Evolutionary conservation across 2,329 filamentous ascomycete species (phyloP).

Genomic region (Knufia petricola): DNA sequence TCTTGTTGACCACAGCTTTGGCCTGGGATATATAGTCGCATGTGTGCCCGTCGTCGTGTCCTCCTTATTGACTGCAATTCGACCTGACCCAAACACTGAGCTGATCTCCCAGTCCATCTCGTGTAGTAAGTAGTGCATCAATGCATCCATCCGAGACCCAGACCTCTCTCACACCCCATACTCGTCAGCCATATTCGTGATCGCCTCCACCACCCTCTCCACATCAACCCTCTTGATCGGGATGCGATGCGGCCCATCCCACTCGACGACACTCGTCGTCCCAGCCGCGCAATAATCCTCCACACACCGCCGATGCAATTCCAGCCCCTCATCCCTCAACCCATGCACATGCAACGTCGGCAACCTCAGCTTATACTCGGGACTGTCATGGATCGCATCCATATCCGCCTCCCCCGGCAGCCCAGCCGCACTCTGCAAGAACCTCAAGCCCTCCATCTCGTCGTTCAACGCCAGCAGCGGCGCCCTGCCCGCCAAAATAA

Average conservation of each 20-base stretch:
- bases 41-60: too few species aligned
- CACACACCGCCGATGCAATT: conserved; percentile 48
- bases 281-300: conserved; percentile 50
- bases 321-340: conserved; percentile 48
- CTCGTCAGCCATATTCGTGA: conserved; percentile 43
- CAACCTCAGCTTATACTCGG: conserved; percentile 41
- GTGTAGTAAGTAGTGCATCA: too few species aligned
- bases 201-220: conserved; percentile 43
- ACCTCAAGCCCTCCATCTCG: conserved; percentile 18
- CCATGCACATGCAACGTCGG: conserved; percentile 64
- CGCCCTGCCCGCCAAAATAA: conserved; percentile 19
- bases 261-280: conserved; percentile 53
- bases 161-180: conserved; percentile 38
- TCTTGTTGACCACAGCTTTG: too few species aligned
- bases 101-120: too few species aligned
- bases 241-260: conserved; percentile 63
- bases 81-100: too few species aligned
- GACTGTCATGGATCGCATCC: conserved; percentile 23
- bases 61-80: too few species aligned
- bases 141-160: too few species aligned
- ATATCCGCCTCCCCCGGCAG: conserved; percentile 19
- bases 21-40: too few species aligned
- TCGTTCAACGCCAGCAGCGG: conserved; percentile 9
- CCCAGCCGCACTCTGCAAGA: conserved; percentile 22
- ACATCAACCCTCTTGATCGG: conserved; percentile 61